Base-by-base conservation (phyloP, 441 rosid genomes). In the Breynia disticha region DNA sequence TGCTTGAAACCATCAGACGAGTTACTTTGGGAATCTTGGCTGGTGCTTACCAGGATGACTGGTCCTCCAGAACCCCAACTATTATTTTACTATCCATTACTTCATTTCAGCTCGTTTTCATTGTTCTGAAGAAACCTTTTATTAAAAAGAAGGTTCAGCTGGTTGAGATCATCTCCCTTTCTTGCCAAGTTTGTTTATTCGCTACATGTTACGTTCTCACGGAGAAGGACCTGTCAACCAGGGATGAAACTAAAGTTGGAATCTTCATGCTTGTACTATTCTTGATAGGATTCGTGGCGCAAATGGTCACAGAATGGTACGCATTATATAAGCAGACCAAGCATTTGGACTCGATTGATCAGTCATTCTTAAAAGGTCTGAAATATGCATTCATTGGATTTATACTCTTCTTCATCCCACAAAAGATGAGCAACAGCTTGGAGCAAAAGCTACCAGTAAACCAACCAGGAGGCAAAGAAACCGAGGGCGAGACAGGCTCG, bases 51-150 rank as follows among this genome's bases (percentile, higher is more conserved):
- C 60, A 63, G 46, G 67, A 84, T 48, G 64, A 69, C 22, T 70
- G 71, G 75, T 74, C 79, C 10, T 55, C 81, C 4, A 74, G 52
- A 70, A 72, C 80, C 52, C 89, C 94, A 18, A 61, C 71, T 16
- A 28, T 77, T 10, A 41, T 80, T 56, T 50, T 88, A 50, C 52
- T 91, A 56, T 73, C 80, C 79, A 74, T 90, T 46, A 79, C 88
- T 48, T 77, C 74, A 5, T 85, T 85, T 69, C 98, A 90, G 82
- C 87, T 90, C 37, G 83, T 90, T 67, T 90, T 90, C 72, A 74
- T 87, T 16, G 70, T 82, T 21, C 80, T 90, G 19, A 90, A 90
- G 82, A 90, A 90, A 74, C 98, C 98, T 46, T 90, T 87, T 72
- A 79, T 90, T 44, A 85, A 87, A 77, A 90, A 87, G 67, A 85